Evolutionary conservation across 1,139 yeast genomes (phyloP), one percentile per base, ranked within the genome.

Genomic region (Debaryomyces coudertii): DNA sequence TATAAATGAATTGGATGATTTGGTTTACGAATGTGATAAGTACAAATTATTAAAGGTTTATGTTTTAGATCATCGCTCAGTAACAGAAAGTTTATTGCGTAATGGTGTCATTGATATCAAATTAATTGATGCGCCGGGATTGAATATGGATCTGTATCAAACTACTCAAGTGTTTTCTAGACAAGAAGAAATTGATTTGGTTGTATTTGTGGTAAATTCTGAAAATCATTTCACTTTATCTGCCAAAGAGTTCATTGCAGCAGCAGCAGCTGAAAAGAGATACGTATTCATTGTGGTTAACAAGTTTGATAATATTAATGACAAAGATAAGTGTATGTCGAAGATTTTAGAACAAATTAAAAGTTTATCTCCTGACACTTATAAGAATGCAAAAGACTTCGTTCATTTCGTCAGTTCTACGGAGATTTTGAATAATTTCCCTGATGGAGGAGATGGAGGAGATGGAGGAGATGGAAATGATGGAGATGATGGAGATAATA

Each of bases 181-280:
- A 51, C 99, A 95, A 67, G 99, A 95, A 60, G 99, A 95, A 61
- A 95, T 95, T 54, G 99, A 95, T 63, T 75, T 95, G 56, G 97
- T 95, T 7, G 93, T 95, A 0, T 95, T 95, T 71, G 99, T 95
- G 4, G 97, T 95, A 4, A 88, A 87, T 62, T 96, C 99, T 0
- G 98, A 92, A 60, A 95, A 95, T 58, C 98, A 93, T 63, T 87
- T 95, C 60, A 95, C 99, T 0, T 73, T 90, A 44, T 88, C 96
- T 0, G 98, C 98, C 1, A 87, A 90, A 57, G 99, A 95, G 59
- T 95, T 95, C 58, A 89, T 95, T 46, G 77, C 93, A 4, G 83
- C 90, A 35, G 96, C 97, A 2, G 93, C 97, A 1, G 85, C 85
- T 45, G 99, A 95, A 58, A 93, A 92, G 67, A 84, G 95, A 51